phyloP scores from a whole-genome alignment of 345 rosid species.

The Dipteronia dyeriana region DNA sequence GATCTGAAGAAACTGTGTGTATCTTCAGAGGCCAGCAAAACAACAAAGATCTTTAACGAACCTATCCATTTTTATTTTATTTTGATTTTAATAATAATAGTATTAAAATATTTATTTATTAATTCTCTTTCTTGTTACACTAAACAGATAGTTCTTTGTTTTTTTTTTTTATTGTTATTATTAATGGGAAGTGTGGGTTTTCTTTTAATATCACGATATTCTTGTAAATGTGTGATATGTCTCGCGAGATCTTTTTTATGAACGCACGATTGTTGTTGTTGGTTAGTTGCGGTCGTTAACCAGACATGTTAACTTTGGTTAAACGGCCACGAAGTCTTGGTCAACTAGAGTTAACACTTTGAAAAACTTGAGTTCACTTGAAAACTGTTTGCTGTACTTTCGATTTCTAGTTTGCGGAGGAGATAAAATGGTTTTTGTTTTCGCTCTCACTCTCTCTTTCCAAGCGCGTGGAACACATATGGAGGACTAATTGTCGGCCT shows the following conservation, averaged over 20 bases:
- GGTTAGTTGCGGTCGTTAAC: constrained; percentile 23
- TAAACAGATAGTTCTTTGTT: neutral
- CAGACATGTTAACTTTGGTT: constrained; percentile 29
- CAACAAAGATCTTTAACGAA: constrained; percentile 59
- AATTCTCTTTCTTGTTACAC: constrained; percentile 30
- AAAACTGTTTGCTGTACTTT: constrained; percentile 18
- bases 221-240: neutral
- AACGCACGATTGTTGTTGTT: neutral
- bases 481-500: neutral
- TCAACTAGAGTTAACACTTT: constrained; percentile 26
- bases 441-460: neutral
- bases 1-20: constrained; percentile 56
- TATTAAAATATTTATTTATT: constrained; percentile 29
- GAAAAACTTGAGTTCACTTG: neutral
- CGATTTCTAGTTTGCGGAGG: neutral
- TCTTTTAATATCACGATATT: neutral
- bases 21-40: constrained; percentile 57
- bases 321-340: neutral
- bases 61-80: constrained; percentile 27
- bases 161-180: constrained; percentile 4
- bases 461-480: neutral
- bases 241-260: constrained; percentile 3
- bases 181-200: neutral
- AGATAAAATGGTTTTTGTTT: neutral
- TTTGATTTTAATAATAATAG: constrained; percentile 2